Evolutionary conservation across 345 rosid genomes (phyloP), one percentile per base, ranked within the genome.

Genomic region (Eucalyptus regnans): DNA sequence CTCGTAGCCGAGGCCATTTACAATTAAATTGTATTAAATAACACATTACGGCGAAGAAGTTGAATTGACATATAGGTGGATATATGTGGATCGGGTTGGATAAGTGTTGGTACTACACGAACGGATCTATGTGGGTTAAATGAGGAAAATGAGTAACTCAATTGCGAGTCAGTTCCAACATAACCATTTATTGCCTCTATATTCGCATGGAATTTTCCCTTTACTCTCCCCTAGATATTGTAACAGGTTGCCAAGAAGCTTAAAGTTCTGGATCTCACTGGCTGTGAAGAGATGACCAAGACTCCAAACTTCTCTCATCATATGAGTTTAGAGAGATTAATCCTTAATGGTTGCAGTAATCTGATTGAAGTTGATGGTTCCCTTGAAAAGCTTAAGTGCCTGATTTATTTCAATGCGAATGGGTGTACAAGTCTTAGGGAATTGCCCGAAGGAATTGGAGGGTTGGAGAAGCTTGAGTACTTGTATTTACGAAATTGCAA

Each of bases 281-380:
- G 27, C 6, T n/a, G 89, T 80, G 1, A 44, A 27, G 27, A 54
- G 64, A 89, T 92, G 25, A 79, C 84, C 22, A 88, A 9, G 50
- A 89, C 90, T 12, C 92, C 93, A 4, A 50, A 90, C 62, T 84
- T 92, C 41, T 66, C 86, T 7, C 86, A 89, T 15, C 66, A 90
- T 18, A 87, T 41, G 18, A n/a, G 52, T 51, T 91, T 92, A 31
- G 90, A 92, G 91, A 87, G 22, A 60, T 37, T 93, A 86, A 86
- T 68, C 14, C 89, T 92, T 31, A 85, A 89, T 85, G 86, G 83
- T 13, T 92, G 93, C 85, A 51, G 8, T n/a, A 80, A 44, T 4
- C 87, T 93, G 84, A 66, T 62, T 50, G 87, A 79, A 86, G 86
- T 92, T 29, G 88, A 91, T 86, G 84, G 50, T 29, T 93, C 94